Base-by-base conservation (phyloP, 768 basidiomycete genomes). In the Lentinula raphanica region DNA sequence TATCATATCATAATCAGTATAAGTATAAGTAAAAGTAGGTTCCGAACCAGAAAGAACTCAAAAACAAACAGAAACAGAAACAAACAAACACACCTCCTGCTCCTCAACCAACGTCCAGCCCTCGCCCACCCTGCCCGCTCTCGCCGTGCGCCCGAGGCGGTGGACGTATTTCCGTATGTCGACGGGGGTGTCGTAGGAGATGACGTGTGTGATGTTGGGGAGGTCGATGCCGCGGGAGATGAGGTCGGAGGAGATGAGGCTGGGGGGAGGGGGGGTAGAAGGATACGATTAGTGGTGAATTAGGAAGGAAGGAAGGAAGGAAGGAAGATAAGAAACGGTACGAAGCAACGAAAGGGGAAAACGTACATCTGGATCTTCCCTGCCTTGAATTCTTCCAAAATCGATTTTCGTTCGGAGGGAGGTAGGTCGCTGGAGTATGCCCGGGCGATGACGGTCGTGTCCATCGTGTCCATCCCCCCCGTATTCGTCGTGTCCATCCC, bases 81-180 rank as follows among this genome's bases (percentile, higher is more conserved):
- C 5, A 2, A 23, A 23, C 4, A 17, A 25, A 23, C 46, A n/a
- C 38, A 87, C 90, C 80, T 93, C 91, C 68, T 97, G 95, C 68
- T 94, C 90, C 75, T 98, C 97, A 6, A 98, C 91, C 64, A 98
- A 72, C 1, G 90, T 90, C 96, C 96, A 99, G 2, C 95, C 94
- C 62, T 90, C 83, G 5, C 97, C 97, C 21, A 74, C 72, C 46
- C 90, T 79, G 7, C 97, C 97, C 3, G 97, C 97, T 51, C 97
- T 82, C 2, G 97, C 97, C 5, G 97, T 98, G 44, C 97, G 81
- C 21, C 97, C 97, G 8, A 95, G 96, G 54, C 97, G 88, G 71
- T 99, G 97, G 11, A 99, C 92, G 67, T 99, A 99, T 70, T 98
- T 98, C 51, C 93, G 83, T 84, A 98, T 94, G 69, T 98, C 97